Conservation (phyloP, 2,329 filamentous ascomycete species). For the Zasmidium citrigriseum region DNA sequence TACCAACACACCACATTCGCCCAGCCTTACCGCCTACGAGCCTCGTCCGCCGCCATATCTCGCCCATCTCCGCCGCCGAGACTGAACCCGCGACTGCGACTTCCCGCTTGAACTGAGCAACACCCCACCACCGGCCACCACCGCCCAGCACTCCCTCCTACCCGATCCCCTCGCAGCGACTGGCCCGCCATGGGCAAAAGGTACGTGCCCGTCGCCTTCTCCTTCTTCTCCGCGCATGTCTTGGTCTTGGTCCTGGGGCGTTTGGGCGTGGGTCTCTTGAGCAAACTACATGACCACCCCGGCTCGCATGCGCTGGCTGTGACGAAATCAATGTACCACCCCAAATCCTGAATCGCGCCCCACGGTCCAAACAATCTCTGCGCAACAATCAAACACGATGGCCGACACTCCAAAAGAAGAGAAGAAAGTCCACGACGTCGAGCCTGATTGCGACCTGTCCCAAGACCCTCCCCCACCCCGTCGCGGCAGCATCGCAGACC, state of each 20-base stretch:
- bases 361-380: neutral
- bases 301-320: constrained; percentile 4
- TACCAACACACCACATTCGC: no score
- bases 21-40: neutral
- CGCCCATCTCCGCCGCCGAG: no score
- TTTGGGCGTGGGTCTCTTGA: constrained; percentile 4
- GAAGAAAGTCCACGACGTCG: constrained; percentile 29
- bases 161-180: neutral
- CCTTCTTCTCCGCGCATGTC: constrained; percentile 11
- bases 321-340: neutral
- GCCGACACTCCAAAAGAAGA: constrained; percentile 22
- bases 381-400: constrained; percentile 15
- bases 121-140: no score
- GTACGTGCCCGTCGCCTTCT: constrained; percentile 17
- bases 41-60: no score
- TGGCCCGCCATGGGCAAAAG: constrained; percentile 33
- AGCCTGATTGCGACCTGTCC: constrained; percentile 14
- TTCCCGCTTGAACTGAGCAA: no score
- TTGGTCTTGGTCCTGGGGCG: no score
- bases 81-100: no score
- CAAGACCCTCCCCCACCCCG: constrained; percentile 4
- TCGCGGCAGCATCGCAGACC: constrained; percentile 21
- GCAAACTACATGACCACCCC: constrained; percentile 3
- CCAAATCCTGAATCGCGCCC: neutral
- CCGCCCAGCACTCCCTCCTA: neutral